A percentile compares a stretch with the other conserved stretches of the same genome.
Evolutionary conservation across 202 grass and related monocot genomes (phyloP).

Genomic region (Zoysia matrella): DNA sequence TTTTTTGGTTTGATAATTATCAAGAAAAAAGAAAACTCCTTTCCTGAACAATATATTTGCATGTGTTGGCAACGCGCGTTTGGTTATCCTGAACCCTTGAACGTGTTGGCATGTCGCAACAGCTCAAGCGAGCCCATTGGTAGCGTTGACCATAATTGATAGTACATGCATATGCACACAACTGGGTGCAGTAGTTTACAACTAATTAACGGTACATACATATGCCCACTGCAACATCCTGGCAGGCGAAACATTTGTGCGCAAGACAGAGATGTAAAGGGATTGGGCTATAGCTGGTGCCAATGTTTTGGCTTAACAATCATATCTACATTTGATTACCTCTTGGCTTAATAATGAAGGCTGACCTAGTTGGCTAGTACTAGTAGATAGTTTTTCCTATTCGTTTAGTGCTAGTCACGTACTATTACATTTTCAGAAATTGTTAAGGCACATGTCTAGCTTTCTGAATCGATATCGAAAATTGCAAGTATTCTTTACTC

Average conservation of each 20-base stretch:
- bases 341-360: neutral
- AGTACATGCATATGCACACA: neutral
- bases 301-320: neutral
- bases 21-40: neutral
- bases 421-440: too few species aligned
- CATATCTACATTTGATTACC: neutral
- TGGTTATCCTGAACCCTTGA: neutral
- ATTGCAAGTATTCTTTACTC: too few species aligned
- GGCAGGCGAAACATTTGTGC: neutral
- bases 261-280: neutral
- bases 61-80: neutral
- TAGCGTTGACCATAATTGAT: neutral
- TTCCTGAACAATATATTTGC: too few species aligned
- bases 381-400: neutral
- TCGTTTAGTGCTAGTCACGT: neutral
- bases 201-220: neutral
- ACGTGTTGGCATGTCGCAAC: neutral
- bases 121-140: neutral
- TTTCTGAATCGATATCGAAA: too few species aligned
- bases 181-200: neutral
- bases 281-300: neutral
- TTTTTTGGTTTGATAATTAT: neutral
- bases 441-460: too few species aligned
- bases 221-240: neutral
- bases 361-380: neutral